Evolutionary conservation across 2,329 filamentous ascomycete species (phyloP).

Genomic region (Botrytis hyacinthi): DNA sequence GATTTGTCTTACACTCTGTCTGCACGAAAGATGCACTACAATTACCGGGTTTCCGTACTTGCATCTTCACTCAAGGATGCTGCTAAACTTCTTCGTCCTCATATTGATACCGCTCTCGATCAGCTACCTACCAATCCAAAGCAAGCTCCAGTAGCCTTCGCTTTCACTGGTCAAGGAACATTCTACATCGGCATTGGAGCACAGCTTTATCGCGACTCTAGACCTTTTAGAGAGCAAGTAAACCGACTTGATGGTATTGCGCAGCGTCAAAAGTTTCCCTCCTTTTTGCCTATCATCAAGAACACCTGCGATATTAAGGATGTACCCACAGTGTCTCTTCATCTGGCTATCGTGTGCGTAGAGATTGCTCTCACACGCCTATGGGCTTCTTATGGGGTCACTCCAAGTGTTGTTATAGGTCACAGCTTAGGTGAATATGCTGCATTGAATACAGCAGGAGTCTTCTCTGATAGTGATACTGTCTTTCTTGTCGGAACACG

Average conservation of each 20-base stretch:
- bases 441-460: slow-evolving; percentile 66
- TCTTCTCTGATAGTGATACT: slow-evolving; percentile 68
- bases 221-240: not conserved
- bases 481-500: slow-evolving; percentile 68
- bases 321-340: not conserved
- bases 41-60: slow-evolving; percentile 48
- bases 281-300: slow-evolving; percentile 41
- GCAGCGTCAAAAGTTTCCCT: slow-evolving; percentile 31
- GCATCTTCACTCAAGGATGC: not conserved
- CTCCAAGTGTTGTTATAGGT: slow-evolving; percentile 53
- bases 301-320: slow-evolving; percentile 1
- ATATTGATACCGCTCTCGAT: slow-evolving; percentile 41
- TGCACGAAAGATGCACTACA: slow-evolving; percentile 56
- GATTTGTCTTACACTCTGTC: slow-evolving; percentile 37
- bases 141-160: slow-evolving; percentile 41
- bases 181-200: not conserved
- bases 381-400: slow-evolving; percentile 54
- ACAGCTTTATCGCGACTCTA: not conserved
- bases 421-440: slow-evolving; percentile 72
- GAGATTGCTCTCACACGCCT: slow-evolving; percentile 46
- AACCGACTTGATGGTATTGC: slow-evolving; percentile 24
- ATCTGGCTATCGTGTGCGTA: slow-evolving; percentile 2
- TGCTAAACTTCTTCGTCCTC: not conserved
- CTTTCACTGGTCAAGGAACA: slow-evolving; percentile 12
- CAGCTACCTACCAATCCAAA: slow-evolving; percentile 20